A percentile compares a stretch with the other conserved stretches of the same genome.
Evolutionary conservation across 2,329 filamentous ascomycete species (phyloP).

Genomic region (Fusarium devonianum): DNA sequence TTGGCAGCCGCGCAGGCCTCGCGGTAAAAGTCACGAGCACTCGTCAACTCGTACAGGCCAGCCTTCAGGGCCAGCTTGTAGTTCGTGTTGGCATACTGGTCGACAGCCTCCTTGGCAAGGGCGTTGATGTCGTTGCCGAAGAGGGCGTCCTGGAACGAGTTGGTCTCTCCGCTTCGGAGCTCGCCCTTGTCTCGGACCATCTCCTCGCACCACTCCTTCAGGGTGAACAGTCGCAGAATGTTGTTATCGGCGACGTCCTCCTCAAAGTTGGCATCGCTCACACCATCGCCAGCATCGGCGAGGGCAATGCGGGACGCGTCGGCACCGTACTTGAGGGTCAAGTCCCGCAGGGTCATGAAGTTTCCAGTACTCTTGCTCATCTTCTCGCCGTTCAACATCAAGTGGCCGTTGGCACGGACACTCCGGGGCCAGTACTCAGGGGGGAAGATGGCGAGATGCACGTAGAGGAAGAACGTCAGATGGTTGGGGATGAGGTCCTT

Average conservation of each 20-base stretch:
- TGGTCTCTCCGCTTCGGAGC: constrained; percentile 78
- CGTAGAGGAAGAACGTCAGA: constrained; percentile 94
- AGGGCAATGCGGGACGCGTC: constrained; percentile 91
- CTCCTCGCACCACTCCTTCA: constrained; percentile 94
- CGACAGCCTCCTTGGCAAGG: constrained; percentile 77
- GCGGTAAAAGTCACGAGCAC: constrained; percentile 88
- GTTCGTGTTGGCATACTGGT: constrained; percentile 80
- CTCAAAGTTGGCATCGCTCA: constrained; percentile 96
- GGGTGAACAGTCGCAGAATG: constrained; percentile 81
- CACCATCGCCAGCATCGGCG: constrained; percentile 92
- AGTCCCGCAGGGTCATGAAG: constrained; percentile 89
- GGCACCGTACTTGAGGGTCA: constrained; percentile 90
- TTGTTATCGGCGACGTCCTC: constrained; percentile 92
- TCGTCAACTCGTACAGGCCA: constrained; percentile 89
- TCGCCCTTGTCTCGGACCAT: constrained; percentile 70
- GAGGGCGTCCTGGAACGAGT: constrained; percentile 83
- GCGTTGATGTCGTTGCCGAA: constrained; percentile 94
- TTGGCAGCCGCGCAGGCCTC: constrained; percentile 79
- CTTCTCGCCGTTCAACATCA: constrained; percentile 96
- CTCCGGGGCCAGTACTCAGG: constrained; percentile 87
- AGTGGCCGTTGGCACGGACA: constrained; percentile 88
- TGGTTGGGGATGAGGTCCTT: constrained; percentile 96
- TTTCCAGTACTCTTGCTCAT: constrained; percentile 99
- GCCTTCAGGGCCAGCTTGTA: constrained; percentile 84
- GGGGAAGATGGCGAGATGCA: constrained; percentile 88